Evolutionary conservation across 1,284 basidiomycete species (phyloP), one percentile per base, ranked within the genome.

Genomic region (Marasmius fiardii): DNA sequence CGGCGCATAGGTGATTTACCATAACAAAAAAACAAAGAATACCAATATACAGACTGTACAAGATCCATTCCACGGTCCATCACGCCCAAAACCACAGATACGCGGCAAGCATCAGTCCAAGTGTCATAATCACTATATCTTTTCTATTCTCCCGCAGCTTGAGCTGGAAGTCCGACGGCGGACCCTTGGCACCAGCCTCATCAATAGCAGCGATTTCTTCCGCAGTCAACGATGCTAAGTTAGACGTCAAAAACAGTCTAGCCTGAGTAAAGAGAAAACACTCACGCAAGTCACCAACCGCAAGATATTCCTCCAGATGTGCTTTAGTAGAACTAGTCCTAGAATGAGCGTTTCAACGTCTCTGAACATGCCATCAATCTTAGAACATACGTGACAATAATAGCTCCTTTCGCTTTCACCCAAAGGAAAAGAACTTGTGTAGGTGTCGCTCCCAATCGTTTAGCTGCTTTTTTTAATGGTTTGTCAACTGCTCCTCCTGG

Each of bases 401-500:
- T 79, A 4, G 75, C 80, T 4, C 84, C 83, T 68, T 90, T 90
- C 4, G 77, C 76, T 63, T 75, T 79, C 3, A 83, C 80, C 88
- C 88, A 90, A 3, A 79, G 71, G 34, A 90, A 78, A 1, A 92
- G 67, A 24, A 91, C 82, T 67, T 92, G 90, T n/a, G 83, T 85
- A 0, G 86, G 78, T 35, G 82, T 80, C 11, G 80, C 81, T 4
- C 78, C 74, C 12, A 85, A 72, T n/a, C 81, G 74, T 45, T 75
- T 64, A 0, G 87, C 85, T 43, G 86, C 84, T 21, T 74, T 73
- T 20, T 78, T 68, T 21, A 92, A 66, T 0, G 81, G 79, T 31
- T 72, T 75, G 65, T 91, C 88, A n/a, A 92, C 82, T 0, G 89
- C 83, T 2, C 90, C 90, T 3, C 86, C 86, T 1, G 88, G 83